Conservation (phyloP, 768 basidiomycete genomes). For the Saitozyma podzolica region DNA sequence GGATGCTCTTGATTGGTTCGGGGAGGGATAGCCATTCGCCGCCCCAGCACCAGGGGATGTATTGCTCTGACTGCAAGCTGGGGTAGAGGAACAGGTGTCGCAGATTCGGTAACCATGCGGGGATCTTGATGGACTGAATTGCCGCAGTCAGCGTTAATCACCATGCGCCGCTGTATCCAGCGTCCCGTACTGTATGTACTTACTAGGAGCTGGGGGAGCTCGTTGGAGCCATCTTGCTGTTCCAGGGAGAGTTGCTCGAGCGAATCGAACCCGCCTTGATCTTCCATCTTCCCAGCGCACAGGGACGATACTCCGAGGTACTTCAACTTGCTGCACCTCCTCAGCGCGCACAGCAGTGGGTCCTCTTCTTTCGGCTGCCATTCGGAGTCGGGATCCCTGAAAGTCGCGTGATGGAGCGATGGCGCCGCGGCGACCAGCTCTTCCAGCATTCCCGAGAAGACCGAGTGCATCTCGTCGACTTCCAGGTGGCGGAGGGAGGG, state of each 20-base stretch:
- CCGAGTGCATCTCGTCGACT: slow-evolving; percentile 15
- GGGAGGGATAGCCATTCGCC: slow-evolving; percentile 15
- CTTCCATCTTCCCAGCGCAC: too few relatives aligned
- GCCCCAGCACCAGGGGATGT: slow-evolving; percentile 5
- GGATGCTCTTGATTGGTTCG: not conserved
- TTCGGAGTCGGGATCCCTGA: slow-evolving; percentile 13
- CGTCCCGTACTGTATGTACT: too few relatives aligned
- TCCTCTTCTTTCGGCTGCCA: slow-evolving; percentile 18
- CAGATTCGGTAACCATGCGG: not conserved
- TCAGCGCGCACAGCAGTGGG: not conserved
- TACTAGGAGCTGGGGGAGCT: too few relatives aligned
- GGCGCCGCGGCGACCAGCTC: slow-evolving; percentile 6
- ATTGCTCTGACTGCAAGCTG: not conserved
- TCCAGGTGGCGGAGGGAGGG: slow-evolving; percentile 11
- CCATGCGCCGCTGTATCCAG: too few relatives aligned
- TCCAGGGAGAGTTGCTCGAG: too few relatives aligned
- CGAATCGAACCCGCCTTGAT: too few relatives aligned
- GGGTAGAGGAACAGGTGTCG: slow-evolving; percentile 6
- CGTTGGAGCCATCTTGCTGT: too few relatives aligned
- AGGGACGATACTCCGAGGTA: not conserved
- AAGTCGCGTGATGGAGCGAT: not conserved
- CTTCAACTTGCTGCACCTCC: not conserved
- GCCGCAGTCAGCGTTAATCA: too few relatives aligned
- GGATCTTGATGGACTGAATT: slow-evolving; percentile 1
- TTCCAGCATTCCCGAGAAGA: slow-evolving; percentile 3